phyloP scores from a whole-genome alignment of 768 basidiomycete species.

The Saitozyma podzolica region DNA sequence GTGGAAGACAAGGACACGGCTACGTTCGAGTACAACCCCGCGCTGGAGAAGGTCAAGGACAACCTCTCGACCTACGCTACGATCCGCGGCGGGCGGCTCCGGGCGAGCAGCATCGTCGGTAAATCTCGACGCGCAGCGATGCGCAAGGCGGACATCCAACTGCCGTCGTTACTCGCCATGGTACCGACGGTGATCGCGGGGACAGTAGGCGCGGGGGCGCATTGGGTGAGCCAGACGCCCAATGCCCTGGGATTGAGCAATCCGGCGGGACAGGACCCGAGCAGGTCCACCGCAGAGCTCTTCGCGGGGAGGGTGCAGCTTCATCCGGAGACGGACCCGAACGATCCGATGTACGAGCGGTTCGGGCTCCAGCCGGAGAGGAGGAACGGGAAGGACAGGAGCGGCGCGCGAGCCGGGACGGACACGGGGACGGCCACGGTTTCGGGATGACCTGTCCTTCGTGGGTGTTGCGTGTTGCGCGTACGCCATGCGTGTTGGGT shows the following conservation, averaged over 20 bases:
- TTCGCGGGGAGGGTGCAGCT: conserved; percentile 68
- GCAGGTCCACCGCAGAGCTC: conserved; percentile 35
- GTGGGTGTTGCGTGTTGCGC: too few relatives aligned
- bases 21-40: conserved; percentile 57
- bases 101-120: conserved; percentile 79
- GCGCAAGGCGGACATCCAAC: conserved; percentile 50
- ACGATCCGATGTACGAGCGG: conserved; percentile 57
- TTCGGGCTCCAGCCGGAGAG: conserved; percentile 11
- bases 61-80: conserved; percentile 72
- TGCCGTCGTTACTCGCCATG: conserved; percentile 70
- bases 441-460: too few relatives aligned
- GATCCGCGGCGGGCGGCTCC: conserved; percentile 71
- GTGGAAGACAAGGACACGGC: conserved; percentile 23
- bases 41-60: conserved; percentile 78
- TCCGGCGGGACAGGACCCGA: conserved; percentile 70
- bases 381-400: background rate
- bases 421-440: too few relatives aligned
- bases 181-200: conserved; percentile 72
- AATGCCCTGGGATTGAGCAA: conserved; percentile 74
- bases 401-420: too few relatives aligned
- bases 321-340: conserved; percentile 76
- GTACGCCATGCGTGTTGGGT: too few relatives aligned
- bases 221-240: conserved; percentile 55
- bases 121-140: conserved; percentile 68
- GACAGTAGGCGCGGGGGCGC: conserved; percentile 61